Conservation (phyloP, 2,329 filamentous ascomycete species). For the Juglanconis oblonga region DNA sequence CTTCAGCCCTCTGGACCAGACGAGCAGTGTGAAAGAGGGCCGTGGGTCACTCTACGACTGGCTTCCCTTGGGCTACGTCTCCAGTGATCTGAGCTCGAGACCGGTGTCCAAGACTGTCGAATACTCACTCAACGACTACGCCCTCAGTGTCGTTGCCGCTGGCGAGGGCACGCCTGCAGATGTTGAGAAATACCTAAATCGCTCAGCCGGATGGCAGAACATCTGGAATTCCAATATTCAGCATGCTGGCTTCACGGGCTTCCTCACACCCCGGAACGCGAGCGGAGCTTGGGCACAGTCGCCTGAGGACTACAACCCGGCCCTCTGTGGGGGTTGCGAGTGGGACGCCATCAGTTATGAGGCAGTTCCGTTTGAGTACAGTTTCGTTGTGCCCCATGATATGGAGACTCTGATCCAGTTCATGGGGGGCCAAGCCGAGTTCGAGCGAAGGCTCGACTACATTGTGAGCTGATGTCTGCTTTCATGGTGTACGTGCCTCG, state of each 20-base stretch:
- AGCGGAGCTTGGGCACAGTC: constrained; percentile 42
- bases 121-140: constrained; percentile 58
- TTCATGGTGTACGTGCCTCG: constrained; percentile 47
- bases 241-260: constrained; percentile 48
- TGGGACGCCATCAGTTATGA: constrained; percentile 54
- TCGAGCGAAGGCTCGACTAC: constrained; percentile 46
- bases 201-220: constrained; percentile 57
- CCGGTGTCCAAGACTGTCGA: constrained; percentile 55
- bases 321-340: constrained; percentile 52
- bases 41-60: constrained; percentile 64
- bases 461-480: constrained; percentile 29
- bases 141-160: constrained; percentile 50
- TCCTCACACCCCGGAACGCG: constrained; percentile 51
- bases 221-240: constrained; percentile 53
- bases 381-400: constrained; percentile 57
- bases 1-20: constrained; percentile 53
- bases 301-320: constrained; percentile 41
- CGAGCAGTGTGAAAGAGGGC: constrained; percentile 58
- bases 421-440: constrained; percentile 48
- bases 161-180: constrained; percentile 47
- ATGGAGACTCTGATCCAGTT: constrained; percentile 48
- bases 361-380: constrained; percentile 47
- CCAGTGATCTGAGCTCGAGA: constrained; percentile 44
- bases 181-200: constrained; percentile 47
- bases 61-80: constrained; percentile 55